phyloP scores from a whole-genome alignment of 2,329 filamentous ascomycete genomes.

The Colletotrichum acutatum region DNA sequence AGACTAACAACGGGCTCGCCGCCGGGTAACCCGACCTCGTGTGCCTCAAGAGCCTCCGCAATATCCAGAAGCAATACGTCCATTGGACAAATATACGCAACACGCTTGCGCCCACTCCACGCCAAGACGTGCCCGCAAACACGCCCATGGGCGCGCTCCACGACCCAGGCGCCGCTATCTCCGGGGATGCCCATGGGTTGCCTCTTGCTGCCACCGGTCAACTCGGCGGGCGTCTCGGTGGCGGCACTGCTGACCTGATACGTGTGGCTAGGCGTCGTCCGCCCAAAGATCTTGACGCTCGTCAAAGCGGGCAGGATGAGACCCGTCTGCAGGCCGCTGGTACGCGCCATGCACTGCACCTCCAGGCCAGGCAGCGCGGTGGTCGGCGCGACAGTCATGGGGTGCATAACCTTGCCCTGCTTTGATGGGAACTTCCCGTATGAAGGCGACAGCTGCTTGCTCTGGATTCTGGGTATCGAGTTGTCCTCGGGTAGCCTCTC shows the following conservation, averaged over 20 bases:
- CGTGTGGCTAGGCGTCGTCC: slow-evolving; percentile 80
- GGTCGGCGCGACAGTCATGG: slow-evolving; percentile 68
- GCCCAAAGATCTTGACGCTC: slow-evolving; percentile 88
- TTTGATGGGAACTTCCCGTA: slow-evolving; percentile 28
- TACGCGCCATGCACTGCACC: slow-evolving; percentile 90
- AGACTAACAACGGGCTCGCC: slow-evolving; percentile 55
- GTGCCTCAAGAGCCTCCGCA: slow-evolving; percentile 77
- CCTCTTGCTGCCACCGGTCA: slow-evolving; percentile 34
- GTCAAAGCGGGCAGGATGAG: slow-evolving; percentile 81
- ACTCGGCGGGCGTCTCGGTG: slow-evolving; percentile 18
- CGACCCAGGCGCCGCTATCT: slow-evolving; percentile 93
- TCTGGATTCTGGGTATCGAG: slow-evolving; percentile 62
- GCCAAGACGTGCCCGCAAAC: slow-evolving; percentile 93
- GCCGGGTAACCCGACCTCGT: slow-evolving; percentile 77
- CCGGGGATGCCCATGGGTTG: slow-evolving; percentile 77
- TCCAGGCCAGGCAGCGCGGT: slow-evolving; percentile 76
- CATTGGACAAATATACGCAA: slow-evolving; percentile 96
- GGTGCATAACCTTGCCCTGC: slow-evolving; percentile 55
- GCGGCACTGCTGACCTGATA: slow-evolving; percentile 65
- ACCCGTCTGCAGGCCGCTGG: slow-evolving; percentile 84
- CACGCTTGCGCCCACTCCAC: slow-evolving; percentile 82
- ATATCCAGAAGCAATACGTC: slow-evolving; percentile 90
- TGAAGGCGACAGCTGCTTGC: slow-evolving; percentile 19
- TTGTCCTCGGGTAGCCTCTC: slow-evolving; percentile 79
- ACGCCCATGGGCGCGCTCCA: slow-evolving; percentile 80